phyloP scores from a whole-genome alignment of 495 filamentous ascomycete genomes.

The Neurospora sp. region DNA sequence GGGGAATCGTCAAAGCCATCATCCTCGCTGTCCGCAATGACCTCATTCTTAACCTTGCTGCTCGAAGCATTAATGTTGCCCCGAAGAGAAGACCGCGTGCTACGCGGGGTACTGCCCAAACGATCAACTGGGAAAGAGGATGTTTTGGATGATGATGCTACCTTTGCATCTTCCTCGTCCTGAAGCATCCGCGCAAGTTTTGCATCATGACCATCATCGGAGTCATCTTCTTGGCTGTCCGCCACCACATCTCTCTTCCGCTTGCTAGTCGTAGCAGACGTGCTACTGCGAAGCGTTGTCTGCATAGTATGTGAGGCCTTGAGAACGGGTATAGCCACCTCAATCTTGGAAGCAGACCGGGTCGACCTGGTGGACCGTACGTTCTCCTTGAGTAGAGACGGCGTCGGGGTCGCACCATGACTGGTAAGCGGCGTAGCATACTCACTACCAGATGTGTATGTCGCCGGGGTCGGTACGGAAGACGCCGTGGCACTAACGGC shows the following conservation, averaged over 20 bases:
- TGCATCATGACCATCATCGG: slow-evolving; percentile 36
- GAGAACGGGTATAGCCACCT: slow-evolving; percentile 15
- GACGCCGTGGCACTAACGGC: slow-evolving; percentile 17
- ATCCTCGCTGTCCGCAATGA: slow-evolving; percentile 19
- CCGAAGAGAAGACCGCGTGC: background rate
- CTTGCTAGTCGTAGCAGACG: slow-evolving; percentile 18
- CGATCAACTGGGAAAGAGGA: background rate
- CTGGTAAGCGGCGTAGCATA: slow-evolving; percentile 75
- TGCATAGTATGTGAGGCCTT: slow-evolving; percentile 2
- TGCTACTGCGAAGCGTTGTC: slow-evolving; percentile 14
- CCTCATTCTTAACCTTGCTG: slow-evolving; percentile 14
- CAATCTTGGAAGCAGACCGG: slow-evolving; percentile 10
- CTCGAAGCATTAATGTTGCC: background rate
- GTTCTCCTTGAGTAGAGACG: slow-evolving; percentile 10
- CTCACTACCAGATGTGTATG: slow-evolving; percentile 41
- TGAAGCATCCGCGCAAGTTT: slow-evolving; percentile 51
- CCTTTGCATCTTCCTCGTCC: slow-evolving; percentile 45
- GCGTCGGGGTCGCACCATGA: slow-evolving; percentile 48
- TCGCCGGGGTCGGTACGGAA: slow-evolving; percentile 26
- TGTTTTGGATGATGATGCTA: background rate
- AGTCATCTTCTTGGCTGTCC: slow-evolving; percentile 30
- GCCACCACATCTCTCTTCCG: slow-evolving; percentile 19
- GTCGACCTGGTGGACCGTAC: slow-evolving; percentile 3
- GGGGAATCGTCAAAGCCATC: slow-evolving; percentile 19
- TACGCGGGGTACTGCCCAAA: background rate